Conservation (phyloP, 1,139 yeast genomes). For the Sugiyamaella xylanicola region DNA sequence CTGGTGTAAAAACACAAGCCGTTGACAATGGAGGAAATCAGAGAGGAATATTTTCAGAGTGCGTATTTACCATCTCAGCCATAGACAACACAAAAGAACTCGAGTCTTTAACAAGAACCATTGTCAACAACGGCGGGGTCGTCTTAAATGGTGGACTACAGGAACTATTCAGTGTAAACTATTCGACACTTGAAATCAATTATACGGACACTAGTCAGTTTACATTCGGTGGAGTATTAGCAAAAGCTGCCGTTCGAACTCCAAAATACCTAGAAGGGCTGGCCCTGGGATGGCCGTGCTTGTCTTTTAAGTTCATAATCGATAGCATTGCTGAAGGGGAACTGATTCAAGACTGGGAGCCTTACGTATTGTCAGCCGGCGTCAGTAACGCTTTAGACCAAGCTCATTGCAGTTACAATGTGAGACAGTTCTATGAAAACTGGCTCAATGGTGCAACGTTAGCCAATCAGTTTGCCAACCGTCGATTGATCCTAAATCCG, state of each 20-base stretch:
- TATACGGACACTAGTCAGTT: neutral
- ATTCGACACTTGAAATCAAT: conserved; percentile 24
- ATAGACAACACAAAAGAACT: conserved; percentile 43
- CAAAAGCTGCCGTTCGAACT: conserved; percentile 62
- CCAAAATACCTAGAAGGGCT: conserved; percentile 79
- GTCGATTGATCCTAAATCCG: conserved; percentile 29
- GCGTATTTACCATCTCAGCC: conserved; percentile 50
- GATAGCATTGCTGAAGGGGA: conserved; percentile 43
- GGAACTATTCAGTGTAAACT: conserved; percentile 34
- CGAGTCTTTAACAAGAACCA: conserved; percentile 43
- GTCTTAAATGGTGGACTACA: conserved; percentile 54
- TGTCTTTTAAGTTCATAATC: conserved; percentile 61
- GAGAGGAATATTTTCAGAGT: conserved; percentile 43
- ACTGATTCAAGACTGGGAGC: conserved; percentile 47
- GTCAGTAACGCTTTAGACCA: conserved; percentile 47
- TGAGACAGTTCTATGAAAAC: conserved; percentile 29
- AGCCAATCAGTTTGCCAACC: conserved; percentile 32
- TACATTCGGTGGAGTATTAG: conserved; percentile 65
- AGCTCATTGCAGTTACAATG: conserved; percentile 31
- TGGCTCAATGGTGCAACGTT: conserved; percentile 32
- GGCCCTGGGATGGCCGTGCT: conserved; percentile 89
- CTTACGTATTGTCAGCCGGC: conserved; percentile 75
- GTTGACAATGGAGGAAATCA: neutral
- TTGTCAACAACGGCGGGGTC: conserved; percentile 56
- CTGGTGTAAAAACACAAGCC: neutral